Evolutionary conservation across 768 basidiomycete species (phyloP).

Genomic region (Austroboletus festivus): DNA sequence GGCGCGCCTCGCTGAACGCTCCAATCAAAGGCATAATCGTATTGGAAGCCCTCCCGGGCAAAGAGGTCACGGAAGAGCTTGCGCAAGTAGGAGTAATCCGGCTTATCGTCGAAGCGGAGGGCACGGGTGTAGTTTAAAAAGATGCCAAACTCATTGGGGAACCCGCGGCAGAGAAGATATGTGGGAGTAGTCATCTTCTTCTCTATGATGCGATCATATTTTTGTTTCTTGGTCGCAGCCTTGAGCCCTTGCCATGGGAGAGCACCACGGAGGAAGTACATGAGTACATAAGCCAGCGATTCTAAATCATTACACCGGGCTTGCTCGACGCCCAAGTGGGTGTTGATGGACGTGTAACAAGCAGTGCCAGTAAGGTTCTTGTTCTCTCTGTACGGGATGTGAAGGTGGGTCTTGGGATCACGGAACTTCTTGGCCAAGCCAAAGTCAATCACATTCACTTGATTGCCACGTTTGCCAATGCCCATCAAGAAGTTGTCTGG

Average conservation of each 20-base stretch:
- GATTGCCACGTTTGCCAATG: slow-evolving; percentile 98
- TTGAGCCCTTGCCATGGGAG: too few relatives aligned
- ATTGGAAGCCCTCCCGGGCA: slow-evolving; percentile 96
- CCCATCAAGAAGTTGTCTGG: slow-evolving; percentile 99
- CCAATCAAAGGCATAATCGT: slow-evolving; percentile 99
- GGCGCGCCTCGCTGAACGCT: slow-evolving; percentile 76
- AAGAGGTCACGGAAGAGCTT: slow-evolving; percentile 99
- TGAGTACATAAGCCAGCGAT: too few relatives aligned
- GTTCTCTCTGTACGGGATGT: too few relatives aligned
- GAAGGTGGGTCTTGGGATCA: too few relatives aligned
- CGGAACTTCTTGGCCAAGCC: slow-evolving; percentile 95
- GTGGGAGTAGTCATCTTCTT: slow-evolving; percentile 99
- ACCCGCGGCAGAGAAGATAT: too few relatives aligned
- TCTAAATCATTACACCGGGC: slow-evolving; percentile 96
- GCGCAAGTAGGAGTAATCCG: slow-evolving; percentile 98
- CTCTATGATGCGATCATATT: slow-evolving; percentile 99
- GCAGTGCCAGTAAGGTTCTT: too few relatives aligned
- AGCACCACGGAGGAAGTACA: too few relatives aligned
- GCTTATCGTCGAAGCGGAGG: slow-evolving; percentile 99
- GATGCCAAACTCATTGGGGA: too few relatives aligned
- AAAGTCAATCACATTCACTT: slow-evolving; percentile 98
- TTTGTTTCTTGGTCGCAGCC: slow-evolving; percentile 99
- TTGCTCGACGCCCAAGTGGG: slow-evolving; percentile 96
- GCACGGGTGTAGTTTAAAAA: slow-evolving; percentile 99
- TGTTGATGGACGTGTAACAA: slow-evolving; percentile 99